phyloP scores from a whole-genome alignment of 345 rosid genomes.

The Kandelia obovata region DNA sequence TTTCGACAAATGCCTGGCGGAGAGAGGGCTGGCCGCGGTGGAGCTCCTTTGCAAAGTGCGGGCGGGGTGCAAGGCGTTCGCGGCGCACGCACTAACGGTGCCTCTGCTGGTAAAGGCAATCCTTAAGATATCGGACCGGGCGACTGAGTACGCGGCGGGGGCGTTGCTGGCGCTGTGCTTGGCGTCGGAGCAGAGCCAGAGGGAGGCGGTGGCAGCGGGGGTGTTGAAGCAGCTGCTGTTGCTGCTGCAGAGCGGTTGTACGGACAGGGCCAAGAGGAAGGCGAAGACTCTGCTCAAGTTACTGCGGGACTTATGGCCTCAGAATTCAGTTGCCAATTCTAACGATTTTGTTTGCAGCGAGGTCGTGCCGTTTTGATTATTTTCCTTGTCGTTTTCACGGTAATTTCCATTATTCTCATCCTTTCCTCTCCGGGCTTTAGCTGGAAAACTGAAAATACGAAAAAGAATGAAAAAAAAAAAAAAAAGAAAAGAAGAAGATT shows the following conservation, averaged over 20 bases:
- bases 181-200: constrained; percentile 59
- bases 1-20: constrained; percentile 79
- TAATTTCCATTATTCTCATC: background rate
- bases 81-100: constrained; percentile 65
- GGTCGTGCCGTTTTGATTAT: constrained; percentile 58
- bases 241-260: constrained; percentile 88
- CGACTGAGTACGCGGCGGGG: constrained; percentile 95
- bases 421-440: too few relatives aligned
- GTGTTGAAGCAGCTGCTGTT: constrained; percentile 75
- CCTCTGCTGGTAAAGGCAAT: constrained; percentile 71
- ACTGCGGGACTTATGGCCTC: constrained; percentile 83
- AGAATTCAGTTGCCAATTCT: constrained; percentile 49
- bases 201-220: constrained; percentile 84
- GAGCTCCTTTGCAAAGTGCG: constrained; percentile 80
- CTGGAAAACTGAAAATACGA: too few relatives aligned
- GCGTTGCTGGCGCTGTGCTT: constrained; percentile 75
- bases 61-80: constrained; percentile 61
- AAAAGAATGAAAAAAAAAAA: background rate
- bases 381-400: background rate
- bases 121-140: constrained; percentile 74
- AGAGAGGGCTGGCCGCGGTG: constrained; percentile 76
- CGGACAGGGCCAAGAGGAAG: constrained; percentile 94
- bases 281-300: constrained; percentile 84
- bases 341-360: constrained; percentile 68
- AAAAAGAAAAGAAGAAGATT: constrained; percentile 18